Evolutionary conservation across 805 yeast genomes (phyloP), one percentile per base, ranked within the genome.

Genomic region (Scheffersomyces ergatensis): DNA sequence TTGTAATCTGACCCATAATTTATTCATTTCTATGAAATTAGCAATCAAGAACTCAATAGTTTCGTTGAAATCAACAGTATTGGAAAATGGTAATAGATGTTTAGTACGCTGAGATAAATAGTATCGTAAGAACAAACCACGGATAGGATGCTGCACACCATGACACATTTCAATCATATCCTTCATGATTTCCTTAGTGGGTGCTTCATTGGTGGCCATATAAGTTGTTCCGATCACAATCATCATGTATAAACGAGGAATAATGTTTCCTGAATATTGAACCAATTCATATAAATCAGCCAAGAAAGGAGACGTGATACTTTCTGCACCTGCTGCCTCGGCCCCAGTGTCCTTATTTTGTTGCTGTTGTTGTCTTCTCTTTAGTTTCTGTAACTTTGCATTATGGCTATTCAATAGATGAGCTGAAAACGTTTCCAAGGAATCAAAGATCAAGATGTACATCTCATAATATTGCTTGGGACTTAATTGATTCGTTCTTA

Each of bases 121-220:
- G 66, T 93, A 90, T 36, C 99, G 72, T 53, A 93, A 67, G 59
- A 93, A 93, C 46, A 93, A 67, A 2, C 99, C 99, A 43, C 97
- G 72, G 23, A 89, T 79, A 1, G 99, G 99, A 55, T 89, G 92
- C 62, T 93, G 99, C 2, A 92, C 96, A 13, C 97, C 99, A 31
- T 95, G 77, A 49, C 95, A 84, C 99, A 93, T 93, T 62, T 93
- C 99, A 54, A 92, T 83, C 95, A 93, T 85, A 58, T 93, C 99
- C 60, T 85, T 87, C 80, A 92, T 77, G 38, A 93, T 84, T 48
- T 89, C 98, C 54, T 78, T 78, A 26, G 80, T 75, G 0, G 97
- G 96, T 0, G 95, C 83, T 40, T 82, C 88, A 1, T 83, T 76
- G 8, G 82, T 73, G 6, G 85, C 69, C 83, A 92, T 81, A 65